Percentiles rank a stretch among this genome's conserved stretches.
These are phyloP conservation scores for Fusarium piperis DNA, from an alignment of 2,329 filamentous ascomycete genomes.

Conservation along the genomic window DNA sequence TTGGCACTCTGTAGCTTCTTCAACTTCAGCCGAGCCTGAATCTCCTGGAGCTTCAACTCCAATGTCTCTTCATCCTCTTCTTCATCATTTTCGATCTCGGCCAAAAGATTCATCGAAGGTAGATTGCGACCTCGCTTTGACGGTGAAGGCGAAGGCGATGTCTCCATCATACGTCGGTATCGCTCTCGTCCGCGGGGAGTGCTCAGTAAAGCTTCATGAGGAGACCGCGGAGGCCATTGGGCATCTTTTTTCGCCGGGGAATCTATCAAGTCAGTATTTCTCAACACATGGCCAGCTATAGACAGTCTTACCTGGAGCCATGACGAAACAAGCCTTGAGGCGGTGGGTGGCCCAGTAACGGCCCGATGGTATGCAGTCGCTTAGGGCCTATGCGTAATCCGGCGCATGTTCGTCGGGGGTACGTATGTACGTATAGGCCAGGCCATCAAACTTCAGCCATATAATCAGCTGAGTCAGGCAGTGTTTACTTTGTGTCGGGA, in stretches of 20 bases:
- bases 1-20: slow-evolving; percentile 80
- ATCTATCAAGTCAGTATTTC: slow-evolving; percentile 32
- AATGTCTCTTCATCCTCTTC: slow-evolving; percentile 91
- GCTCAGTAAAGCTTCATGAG: slow-evolving; percentile 69
- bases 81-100: slow-evolving; percentile 58
- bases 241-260: slow-evolving; percentile 52
- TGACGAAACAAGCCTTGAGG: slow-evolving; percentile 20
- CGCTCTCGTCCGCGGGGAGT: slow-evolving; percentile 83
- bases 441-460: slow-evolving; percentile 30
- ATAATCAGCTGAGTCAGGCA: slow-evolving; percentile 6
- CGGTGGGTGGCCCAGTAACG: slow-evolving; percentile 19
- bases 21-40: slow-evolving; percentile 86
- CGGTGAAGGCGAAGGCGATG: slow-evolving; percentile 76
- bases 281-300: background rate
- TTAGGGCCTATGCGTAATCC: slow-evolving; percentile 11
- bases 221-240: slow-evolving; percentile 74
- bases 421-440: slow-evolving; percentile 16
- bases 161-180: slow-evolving; percentile 73
- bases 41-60: slow-evolving; percentile 85
- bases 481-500: background rate
- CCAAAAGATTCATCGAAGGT: slow-evolving; percentile 46
- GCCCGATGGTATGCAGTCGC: slow-evolving; percentile 28
- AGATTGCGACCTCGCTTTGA: slow-evolving; percentile 41
- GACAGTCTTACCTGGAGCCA: slow-evolving; percentile 42
- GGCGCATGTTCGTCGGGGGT: slow-evolving; percentile 34